Conservation (phyloP, 495 filamentous ascomycete species). For the Penicilliopsis zonata region DNA sequence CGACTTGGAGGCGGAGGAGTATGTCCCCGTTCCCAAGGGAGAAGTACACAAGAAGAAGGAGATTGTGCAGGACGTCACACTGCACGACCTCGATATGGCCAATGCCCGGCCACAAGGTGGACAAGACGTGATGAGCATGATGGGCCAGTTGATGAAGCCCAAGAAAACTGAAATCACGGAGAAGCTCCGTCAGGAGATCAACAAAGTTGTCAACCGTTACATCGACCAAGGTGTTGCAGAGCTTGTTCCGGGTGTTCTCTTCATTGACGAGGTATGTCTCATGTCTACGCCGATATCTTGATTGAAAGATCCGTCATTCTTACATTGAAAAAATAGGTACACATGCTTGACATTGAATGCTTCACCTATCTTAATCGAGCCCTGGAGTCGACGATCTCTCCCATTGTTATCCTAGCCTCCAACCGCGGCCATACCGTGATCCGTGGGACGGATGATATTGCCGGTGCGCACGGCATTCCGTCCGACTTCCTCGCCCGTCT, state of each 20-base stretch:
- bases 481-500: conserved; percentile 84
- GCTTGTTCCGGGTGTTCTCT: conserved; percentile 90
- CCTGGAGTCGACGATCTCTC: conserved; percentile 82
- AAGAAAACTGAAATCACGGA: conserved; percentile 98
- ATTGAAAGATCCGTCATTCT: not conserved
- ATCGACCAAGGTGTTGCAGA: conserved; percentile 98
- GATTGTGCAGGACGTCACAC: conserved; percentile 96
- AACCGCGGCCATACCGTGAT: conserved; percentile 89
- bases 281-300: not conserved
- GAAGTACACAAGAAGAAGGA: conserved; percentile 99
- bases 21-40: conserved; percentile 95
- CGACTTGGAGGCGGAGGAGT: conserved; percentile 96
- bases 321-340: conserved; percentile 44
- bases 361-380: conserved; percentile 98
- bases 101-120: conserved; percentile 91
- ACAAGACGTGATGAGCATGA: conserved; percentile 99
- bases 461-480: conserved; percentile 85
- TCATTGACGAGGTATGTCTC: conserved; percentile 90
- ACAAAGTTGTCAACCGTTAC: conserved; percentile 96
- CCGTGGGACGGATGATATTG: conserved; percentile 69
- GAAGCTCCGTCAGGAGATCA: conserved; percentile 88
- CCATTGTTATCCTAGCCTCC: conserved; percentile 93
- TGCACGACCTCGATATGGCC: conserved; percentile 93
- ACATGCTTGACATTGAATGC: conserved; percentile 98
- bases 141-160: conserved; percentile 98